phyloP scores from a whole-genome alignment of 1,139 yeast species.

The Geotrichum bryndzae region DNA sequence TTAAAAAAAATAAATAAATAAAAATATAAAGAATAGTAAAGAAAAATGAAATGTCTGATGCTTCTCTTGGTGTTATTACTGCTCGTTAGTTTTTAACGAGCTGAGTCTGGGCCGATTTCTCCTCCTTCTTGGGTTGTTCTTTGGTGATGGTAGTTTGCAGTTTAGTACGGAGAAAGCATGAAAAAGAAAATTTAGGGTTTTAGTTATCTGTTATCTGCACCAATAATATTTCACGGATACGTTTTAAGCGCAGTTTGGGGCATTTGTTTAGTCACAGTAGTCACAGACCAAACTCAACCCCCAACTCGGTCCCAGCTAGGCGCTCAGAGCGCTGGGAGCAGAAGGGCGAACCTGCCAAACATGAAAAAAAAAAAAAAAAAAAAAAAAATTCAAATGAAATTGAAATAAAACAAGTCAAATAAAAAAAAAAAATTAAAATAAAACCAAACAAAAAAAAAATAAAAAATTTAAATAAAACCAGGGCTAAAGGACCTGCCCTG shows the following conservation, averaged over 20 bases:
- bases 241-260: not conserved
- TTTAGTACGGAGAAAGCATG: not conserved
- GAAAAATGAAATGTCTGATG: not conserved
- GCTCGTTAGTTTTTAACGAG: no score
- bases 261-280: not conserved
- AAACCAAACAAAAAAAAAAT: not conserved
- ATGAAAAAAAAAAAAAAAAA: not conserved
- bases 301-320: not conserved
- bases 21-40: not conserved
- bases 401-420: no score
- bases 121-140: not conserved
- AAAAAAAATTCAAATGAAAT: no score
- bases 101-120: not conserved
- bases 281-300: not conserved
- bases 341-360: no score
- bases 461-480: not conserved
- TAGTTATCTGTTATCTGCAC: not conserved
- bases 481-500: not conserved
- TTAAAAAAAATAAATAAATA: not conserved
- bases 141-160: not conserved
- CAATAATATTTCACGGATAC: not conserved
- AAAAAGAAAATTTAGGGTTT: not conserved
- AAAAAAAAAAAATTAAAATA: no score
- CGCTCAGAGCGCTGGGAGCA: not conserved
- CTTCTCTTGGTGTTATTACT: no score